Conservation (phyloP, 2,329 filamentous ascomycete genomes). For the Teratosphaeria destructans region DNA sequence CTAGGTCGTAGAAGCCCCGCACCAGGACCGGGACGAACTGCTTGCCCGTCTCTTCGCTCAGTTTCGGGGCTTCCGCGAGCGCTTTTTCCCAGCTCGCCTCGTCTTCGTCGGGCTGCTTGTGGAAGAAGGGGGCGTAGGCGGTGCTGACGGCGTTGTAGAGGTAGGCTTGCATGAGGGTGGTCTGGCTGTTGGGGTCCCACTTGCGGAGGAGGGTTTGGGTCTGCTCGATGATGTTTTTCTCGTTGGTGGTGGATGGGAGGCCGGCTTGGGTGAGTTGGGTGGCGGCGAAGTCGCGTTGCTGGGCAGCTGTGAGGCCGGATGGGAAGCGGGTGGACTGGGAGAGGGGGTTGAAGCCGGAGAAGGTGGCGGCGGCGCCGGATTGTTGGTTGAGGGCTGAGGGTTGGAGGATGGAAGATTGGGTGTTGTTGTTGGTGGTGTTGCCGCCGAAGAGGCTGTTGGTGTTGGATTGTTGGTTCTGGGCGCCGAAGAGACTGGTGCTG, state of each 20-base stretch:
- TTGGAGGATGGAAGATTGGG: conserved; percentile 8
- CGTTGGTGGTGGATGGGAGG: conserved; percentile 28
- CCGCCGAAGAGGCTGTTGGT: conserved; percentile 5
- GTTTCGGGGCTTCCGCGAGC: conserved; percentile 63
- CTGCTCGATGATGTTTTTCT: conserved; percentile 66
- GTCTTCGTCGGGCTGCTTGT: conserved; percentile 59
- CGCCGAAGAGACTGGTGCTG: conserved; percentile 8
- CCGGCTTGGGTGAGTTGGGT: conserved; percentile 8
- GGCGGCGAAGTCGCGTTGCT: conserved; percentile 17
- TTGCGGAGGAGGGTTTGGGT: conserved; percentile 60
- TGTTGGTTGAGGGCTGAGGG: conserved; percentile 3
- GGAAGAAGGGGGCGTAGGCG: conserved; percentile 64
- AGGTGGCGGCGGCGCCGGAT: conserved; percentile 11
- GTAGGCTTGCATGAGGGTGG: conserved; percentile 66
- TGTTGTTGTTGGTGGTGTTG: conserved; percentile 4
- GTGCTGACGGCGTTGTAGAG: conserved; percentile 80
- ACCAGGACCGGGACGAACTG: conserved; percentile 64
- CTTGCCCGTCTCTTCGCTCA: conserved; percentile 11
- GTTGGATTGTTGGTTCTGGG: conserved; percentile 2
- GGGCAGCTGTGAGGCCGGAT: conserved; percentile 1
- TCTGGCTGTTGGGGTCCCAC: conserved; percentile 59
- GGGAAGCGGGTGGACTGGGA: conserved; percentile 9
- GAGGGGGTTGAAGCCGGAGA: conserved; percentile 17
- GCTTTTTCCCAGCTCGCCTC: conserved; percentile 76
- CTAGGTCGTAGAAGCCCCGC: conserved; percentile 61